phyloP scores from a whole-genome alignment of 2,329 filamentous ascomycete genomes.

The Cladophialophora yegresii region DNA sequence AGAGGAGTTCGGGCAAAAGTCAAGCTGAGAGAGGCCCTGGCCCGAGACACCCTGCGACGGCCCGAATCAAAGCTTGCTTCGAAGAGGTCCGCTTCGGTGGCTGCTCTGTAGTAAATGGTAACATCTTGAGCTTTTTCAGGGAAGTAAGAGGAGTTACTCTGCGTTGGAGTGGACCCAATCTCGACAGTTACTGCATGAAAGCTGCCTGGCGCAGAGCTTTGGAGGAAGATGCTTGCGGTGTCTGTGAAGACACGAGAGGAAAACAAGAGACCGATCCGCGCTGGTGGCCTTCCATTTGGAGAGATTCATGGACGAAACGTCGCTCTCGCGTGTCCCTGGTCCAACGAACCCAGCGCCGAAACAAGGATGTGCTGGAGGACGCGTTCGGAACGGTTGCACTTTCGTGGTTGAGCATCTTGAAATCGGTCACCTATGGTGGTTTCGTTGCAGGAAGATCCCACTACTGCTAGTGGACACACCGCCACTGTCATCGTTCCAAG shows the following conservation, averaged over 20 bases:
- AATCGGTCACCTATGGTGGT: neutral
- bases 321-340: no score
- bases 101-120: no score
- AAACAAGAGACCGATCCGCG: neutral
- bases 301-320: neutral
- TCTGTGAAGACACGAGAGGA: neutral
- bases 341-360: neutral
- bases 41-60: no score
- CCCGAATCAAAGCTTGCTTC: no score
- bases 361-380: neutral
- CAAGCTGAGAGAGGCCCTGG: neutral
- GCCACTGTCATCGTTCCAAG: neutral
- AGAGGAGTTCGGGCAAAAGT: constrained; percentile 17
- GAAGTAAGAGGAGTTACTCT: no score
- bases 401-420: neutral
- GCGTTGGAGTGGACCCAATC: no score
- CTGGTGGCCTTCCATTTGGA: neutral
- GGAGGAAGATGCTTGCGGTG: neutral
- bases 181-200: no score
- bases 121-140: no score
- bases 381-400: neutral
- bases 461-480: neutral
- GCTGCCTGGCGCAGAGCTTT: neutral
- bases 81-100: no score
- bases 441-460: neutral